Conservation (phyloP, 768 basidiomycete genomes). For the Asterophora parasitica region DNA sequence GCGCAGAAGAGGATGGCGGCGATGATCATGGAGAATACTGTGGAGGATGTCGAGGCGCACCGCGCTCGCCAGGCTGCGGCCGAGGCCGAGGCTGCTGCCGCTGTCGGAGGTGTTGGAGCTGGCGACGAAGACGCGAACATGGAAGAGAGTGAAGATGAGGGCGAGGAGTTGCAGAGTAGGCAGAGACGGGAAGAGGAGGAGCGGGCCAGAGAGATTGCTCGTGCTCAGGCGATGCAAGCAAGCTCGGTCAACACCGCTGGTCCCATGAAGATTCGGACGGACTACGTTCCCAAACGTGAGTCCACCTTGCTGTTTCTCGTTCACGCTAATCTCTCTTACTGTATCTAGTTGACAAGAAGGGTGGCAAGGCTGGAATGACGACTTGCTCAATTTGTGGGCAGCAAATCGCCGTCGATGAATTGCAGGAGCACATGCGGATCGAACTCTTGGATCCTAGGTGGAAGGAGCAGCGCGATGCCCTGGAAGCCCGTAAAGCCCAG, state of each 20-base stretch:
- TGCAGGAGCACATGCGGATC: constrained; percentile 97
- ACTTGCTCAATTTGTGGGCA: constrained; percentile 95
- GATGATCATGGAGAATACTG: constrained; percentile 96
- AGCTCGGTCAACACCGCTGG: constrained; percentile 67
- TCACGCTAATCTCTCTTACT: constrained; percentile 6
- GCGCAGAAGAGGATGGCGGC: constrained; percentile 98
- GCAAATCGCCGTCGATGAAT: constrained; percentile 91
- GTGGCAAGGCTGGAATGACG: constrained; percentile 66
- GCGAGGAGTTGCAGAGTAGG: constrained; percentile 52
- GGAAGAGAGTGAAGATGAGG: constrained; percentile 84
- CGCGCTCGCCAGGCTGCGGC: constrained; percentile 79
- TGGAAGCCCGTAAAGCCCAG: constrained; percentile 88
- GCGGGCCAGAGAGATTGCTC: constrained; percentile 62
- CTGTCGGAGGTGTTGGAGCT: constrained; percentile 61
- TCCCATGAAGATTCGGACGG: constrained; percentile 92
- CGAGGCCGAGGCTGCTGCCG: constrained; percentile 78
- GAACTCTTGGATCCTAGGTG: constrained; percentile 96
- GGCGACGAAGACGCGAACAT: constrained; percentile 65
- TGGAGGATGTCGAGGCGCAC: constrained; percentile 79
- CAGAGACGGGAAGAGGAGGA: constrained; percentile 70
- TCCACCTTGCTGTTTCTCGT: constrained; percentile 1
- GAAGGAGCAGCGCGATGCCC: constrained; percentile 89
- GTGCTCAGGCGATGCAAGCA: constrained; percentile 77
- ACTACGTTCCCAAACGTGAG: constrained; percentile 92
- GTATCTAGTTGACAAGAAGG: constrained; percentile 59